These are phyloP conservation scores for Hibiscus syriacus DNA, from an alignment of 345 rosid genomes.

Conservation along the genomic window DNA sequence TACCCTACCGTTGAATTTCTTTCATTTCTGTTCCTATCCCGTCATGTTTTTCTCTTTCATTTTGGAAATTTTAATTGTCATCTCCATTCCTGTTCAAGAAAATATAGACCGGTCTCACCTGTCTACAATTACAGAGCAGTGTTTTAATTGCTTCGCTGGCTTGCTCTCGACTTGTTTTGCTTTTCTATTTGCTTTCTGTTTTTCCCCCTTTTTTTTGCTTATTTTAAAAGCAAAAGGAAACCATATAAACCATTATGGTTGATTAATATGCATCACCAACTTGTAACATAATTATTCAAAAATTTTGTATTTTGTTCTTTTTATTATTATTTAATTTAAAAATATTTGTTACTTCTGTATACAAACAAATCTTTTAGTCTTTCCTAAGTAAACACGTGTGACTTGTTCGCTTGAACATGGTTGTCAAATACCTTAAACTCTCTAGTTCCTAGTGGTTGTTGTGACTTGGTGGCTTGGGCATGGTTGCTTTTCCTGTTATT, in stretches of 20 bases:
- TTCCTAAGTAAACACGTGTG: background rate
- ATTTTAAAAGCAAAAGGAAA: background rate
- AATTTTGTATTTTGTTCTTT: background rate
- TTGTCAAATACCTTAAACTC: background rate
- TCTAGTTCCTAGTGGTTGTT: background rate
- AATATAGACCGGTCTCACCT: background rate
- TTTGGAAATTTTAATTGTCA: background rate
- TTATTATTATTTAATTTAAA: background rate
- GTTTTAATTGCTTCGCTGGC: background rate
- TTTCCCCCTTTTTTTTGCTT: background rate
- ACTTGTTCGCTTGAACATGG: background rate
- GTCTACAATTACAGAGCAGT: background rate
- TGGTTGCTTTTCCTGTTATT: background rate
- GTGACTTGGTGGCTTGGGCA: background rate
- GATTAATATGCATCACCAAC: background rate
- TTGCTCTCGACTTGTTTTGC: background rate
- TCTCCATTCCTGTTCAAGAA: background rate
- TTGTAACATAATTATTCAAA: background rate
- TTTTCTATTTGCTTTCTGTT: background rate
- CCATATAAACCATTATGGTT: background rate
- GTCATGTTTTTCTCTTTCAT: background rate
- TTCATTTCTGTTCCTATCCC: background rate
- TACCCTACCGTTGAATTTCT: background rate
- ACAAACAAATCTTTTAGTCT: background rate
- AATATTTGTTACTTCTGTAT: background rate